These are phyloP conservation scores for Aristolochia californica DNA, from an alignment of 164 flowering plant genomes.

Conservation along the genomic window DNA sequence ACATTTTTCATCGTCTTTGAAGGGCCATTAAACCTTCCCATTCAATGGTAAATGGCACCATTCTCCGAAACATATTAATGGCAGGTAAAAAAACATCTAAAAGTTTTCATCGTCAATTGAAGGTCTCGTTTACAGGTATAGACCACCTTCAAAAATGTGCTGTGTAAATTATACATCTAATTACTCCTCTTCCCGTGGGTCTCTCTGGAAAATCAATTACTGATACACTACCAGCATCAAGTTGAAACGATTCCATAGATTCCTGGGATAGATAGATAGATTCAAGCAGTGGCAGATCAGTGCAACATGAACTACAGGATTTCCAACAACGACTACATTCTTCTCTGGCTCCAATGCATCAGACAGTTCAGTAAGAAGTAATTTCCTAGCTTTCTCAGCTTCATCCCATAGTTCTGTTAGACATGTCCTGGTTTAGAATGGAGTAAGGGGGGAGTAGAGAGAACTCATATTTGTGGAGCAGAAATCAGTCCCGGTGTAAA, in stretches of 20 bases:
- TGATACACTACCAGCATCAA: constrained; percentile 77
- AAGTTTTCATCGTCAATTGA: constrained; percentile 41
- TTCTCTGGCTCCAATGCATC: constrained; percentile 2
- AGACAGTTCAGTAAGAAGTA: neutral
- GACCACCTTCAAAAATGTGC: constrained; percentile 97
- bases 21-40: no score
- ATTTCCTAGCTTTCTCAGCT: constrained; percentile 2
- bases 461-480: no score
- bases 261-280: constrained; percentile 56
- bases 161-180: constrained; percentile 82
- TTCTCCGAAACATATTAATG: no score
- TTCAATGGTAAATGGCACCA: no score
- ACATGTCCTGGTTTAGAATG: no score
- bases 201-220: constrained; percentile 90
- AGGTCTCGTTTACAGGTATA: constrained; percentile 69
- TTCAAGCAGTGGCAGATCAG: constrained; percentile 62
- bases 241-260: constrained; percentile 69
- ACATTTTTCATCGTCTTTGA: no score
- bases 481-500: no score
- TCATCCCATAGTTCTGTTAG: no score
- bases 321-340: constrained; percentile 4
- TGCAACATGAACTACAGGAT: constrained; percentile 9
- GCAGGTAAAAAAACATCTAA: no score
- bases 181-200: constrained; percentile 47
- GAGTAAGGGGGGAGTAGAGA: no score